A percentile compares a stretch with the other conserved stretches of the same genome.
phyloP scores from a whole-genome alignment of 192 early-diverging fungal species.

The Rhizophagus sp. region DNA sequence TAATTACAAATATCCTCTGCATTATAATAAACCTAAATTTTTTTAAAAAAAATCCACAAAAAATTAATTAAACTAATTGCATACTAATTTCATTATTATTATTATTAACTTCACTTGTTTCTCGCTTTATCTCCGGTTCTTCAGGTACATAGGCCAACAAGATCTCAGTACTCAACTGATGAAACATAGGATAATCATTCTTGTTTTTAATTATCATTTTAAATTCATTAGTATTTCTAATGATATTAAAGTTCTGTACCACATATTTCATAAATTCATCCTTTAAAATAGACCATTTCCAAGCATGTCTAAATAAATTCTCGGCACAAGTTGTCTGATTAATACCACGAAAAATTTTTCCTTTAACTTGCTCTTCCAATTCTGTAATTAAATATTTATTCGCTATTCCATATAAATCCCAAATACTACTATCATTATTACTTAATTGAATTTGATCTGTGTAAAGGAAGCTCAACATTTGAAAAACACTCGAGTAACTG shows the following conservation, averaged over 20 bases:
- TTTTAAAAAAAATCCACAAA: too few species aligned
- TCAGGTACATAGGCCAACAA: background rate
- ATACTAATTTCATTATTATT: too few species aligned
- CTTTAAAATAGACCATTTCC: conserved; percentile 16
- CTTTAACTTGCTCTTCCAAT: background rate
- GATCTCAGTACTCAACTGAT: background rate
- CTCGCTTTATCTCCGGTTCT: background rate
- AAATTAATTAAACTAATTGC: too few species aligned
- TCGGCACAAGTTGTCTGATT: background rate
- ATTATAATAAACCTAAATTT: too few species aligned
- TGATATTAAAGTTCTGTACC: background rate
- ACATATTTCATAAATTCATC: conserved; percentile 12
- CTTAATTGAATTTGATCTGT: conserved; percentile 17
- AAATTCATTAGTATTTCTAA: background rate
- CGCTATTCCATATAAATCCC: background rate
- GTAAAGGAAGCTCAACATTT: conserved; percentile 27
- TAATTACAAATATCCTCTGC: too few species aligned
- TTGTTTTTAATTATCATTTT: background rate
- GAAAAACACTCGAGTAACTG: background rate
- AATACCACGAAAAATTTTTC: background rate
- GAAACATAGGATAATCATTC: background rate
- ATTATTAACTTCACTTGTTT: too few species aligned
- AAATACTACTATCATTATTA: conserved; percentile 4
- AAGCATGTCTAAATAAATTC: conserved; percentile 4
- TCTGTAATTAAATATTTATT: conserved; percentile 19